A percentile compares a stretch with the other conserved stretches of the same genome.
Conservation (phyloP, 106 monocot species). For the Xerophyta viscosa region DNA sequence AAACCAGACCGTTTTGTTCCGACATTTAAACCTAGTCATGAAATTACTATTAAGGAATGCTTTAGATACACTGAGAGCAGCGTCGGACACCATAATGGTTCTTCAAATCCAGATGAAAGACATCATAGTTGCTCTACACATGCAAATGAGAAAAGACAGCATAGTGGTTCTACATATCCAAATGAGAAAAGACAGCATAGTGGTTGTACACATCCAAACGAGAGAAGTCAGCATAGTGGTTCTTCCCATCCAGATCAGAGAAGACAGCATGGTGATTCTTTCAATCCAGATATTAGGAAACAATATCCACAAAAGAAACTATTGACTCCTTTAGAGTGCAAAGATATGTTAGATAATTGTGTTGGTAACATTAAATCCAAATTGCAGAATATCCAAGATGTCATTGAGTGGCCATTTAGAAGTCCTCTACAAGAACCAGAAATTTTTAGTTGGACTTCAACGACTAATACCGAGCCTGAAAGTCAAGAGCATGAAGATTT, state of each 20-base stretch:
- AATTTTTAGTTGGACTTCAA: constrained; percentile 42
- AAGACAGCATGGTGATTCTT: not conserved
- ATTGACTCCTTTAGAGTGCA: constrained; percentile 26
- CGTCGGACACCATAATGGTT: not conserved
- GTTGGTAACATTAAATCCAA: constrained; percentile 30
- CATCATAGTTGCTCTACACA: too few relatives aligned
- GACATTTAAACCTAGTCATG: constrained; percentile 1
- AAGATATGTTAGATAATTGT: constrained; percentile 31
- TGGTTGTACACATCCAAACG: not conserved
- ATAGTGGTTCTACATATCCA: not conserved
- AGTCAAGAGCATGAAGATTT: constrained; percentile 50
- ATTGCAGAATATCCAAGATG: constrained; percentile 6
- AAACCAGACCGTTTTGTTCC: constrained; percentile 37
- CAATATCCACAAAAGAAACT: constrained; percentile 19
- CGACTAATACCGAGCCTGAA: constrained; percentile 14
- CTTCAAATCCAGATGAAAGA: not conserved
- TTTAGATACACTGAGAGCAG: not conserved
- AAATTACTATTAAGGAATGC: not conserved
- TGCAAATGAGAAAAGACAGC: not conserved
- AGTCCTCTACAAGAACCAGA: constrained; percentile 11
- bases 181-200: not conserved
- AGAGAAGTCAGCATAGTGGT: not conserved
- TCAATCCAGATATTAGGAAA: not conserved
- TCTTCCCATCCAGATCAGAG: not conserved
- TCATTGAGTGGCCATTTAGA: constrained; percentile 4